Evolutionary conservation across 2,329 filamentous ascomycete genomes (phyloP).

Genomic region (Leptosphaerulina australis): DNA sequence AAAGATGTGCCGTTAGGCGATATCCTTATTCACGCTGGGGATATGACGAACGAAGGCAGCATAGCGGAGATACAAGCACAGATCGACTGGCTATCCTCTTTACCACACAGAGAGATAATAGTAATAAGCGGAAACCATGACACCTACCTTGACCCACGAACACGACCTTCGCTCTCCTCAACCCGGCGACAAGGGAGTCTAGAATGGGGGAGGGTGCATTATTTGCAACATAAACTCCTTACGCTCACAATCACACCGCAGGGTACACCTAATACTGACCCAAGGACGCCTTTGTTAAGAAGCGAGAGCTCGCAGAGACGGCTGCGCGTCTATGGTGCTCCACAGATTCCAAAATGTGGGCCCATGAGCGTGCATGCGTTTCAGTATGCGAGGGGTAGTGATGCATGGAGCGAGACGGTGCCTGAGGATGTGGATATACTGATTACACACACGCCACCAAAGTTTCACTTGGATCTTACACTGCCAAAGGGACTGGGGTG

Average conservation of each 20-base stretch:
- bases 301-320: conserved; percentile 52
- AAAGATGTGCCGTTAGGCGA: conserved; percentile 74
- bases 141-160: conserved; percentile 75
- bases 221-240: conserved; percentile 73
- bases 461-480: conserved; percentile 69
- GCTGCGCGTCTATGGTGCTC: conserved; percentile 78
- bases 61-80: conserved; percentile 77
- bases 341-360: conserved; percentile 79
- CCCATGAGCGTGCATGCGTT: conserved; percentile 71
- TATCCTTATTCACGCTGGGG: conserved; percentile 87
- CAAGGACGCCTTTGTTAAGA: conserved; percentile 31
- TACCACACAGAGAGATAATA: conserved; percentile 80
- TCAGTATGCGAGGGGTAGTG: conserved; percentile 69
- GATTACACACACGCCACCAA: conserved; percentile 80
- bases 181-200: conserved; percentile 63
- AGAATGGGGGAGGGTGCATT: conserved; percentile 71
- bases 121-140: conserved; percentile 90
- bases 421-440: conserved; percentile 77
- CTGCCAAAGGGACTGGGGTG: conserved; percentile 69
- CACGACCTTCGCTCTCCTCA: conserved; percentile 56
- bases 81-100: conserved; percentile 77
- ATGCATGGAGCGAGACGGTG: conserved; percentile 75
- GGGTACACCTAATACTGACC: background rate
- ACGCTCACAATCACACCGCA: conserved; percentile 59
- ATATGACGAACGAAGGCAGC: conserved; percentile 77